Base-by-base conservation (phyloP, 371 early-diverging fungal genomes). In the Actinomortierella ambigua region DNA sequence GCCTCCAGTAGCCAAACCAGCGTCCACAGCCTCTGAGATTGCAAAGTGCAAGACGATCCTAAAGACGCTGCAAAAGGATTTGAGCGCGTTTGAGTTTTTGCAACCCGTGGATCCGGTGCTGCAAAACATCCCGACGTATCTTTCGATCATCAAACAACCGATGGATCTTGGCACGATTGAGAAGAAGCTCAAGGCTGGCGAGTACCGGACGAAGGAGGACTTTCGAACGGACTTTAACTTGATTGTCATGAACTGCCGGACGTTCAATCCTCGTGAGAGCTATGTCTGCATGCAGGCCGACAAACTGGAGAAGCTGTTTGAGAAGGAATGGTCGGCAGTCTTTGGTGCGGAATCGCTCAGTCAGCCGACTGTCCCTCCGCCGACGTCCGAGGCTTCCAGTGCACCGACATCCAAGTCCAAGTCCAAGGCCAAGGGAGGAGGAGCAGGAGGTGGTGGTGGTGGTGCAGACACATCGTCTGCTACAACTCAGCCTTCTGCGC, bases 81-180 rank as follows among this genome's bases (percentile, higher is more conserved):
- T 66, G 8, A 67, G 63, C 46, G 67, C 69, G 11, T 65, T 53
- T 20, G 66, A 76, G 51, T 76, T 70, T 28, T 41, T 62, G 17
- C 67, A 66, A 15, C 73, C 73, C 13, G 93, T 93, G 1, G 93
- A 93, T 61, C 89, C 89, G 6, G 65, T 87, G 20, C 77, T 68
- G 14, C 81, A 90, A 26, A 83, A 84, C 22, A 89, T 92, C 47
- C 93, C 93, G 1, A 88, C 89, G 17, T 96, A 96, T 68, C 77
- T 81, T 11, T 83, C 86, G 14, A 85, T 94, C 17, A 91, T 99
- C 79, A 97, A 93, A 56, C 54, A 84, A 5, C 99, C 99, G 0
- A 99, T 99, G 98, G 99, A 99, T 69, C 77, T 99, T 1, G 90
- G 93, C 2, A 99, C 98, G 0, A 88, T 99, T 44, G 88, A 88